Evolutionary conservation across 2,329 filamentous ascomycete genomes (phyloP).

Genomic region (Periconia sp.): DNA sequence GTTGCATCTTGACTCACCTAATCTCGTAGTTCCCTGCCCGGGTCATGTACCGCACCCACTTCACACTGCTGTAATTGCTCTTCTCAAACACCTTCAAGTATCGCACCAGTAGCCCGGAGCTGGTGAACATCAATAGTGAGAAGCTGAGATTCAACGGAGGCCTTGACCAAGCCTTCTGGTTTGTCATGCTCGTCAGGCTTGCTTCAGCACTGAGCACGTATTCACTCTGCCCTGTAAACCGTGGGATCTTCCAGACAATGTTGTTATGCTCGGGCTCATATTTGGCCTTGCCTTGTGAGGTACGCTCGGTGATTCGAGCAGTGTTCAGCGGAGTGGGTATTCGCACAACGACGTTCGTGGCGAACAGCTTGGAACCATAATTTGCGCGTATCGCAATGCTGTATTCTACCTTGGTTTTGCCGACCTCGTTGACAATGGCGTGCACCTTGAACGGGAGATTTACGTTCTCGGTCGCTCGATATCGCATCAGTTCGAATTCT

Average conservation of each 20-base stretch:
- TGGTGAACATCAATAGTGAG: constrained; percentile 97
- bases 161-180: constrained; percentile 94
- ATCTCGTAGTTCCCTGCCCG: constrained; percentile 98
- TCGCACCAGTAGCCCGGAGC: constrained; percentile 85
- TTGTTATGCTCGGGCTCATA: constrained; percentile 98
- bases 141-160: constrained; percentile 93
- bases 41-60: constrained; percentile 99
- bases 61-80: constrained; percentile 97
- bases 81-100: constrained; percentile 99
- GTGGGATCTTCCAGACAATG: constrained; percentile 97
- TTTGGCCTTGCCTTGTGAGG: constrained; percentile 95
- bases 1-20: constrained; percentile 63
- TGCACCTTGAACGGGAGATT: constrained; percentile 99
- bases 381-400: constrained; percentile 97
- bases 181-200: constrained; percentile 93
- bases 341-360: constrained; percentile 91
- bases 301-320: constrained; percentile 88
- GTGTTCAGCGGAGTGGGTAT: constrained; percentile 98
- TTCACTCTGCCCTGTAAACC: constrained; percentile 98
- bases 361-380: constrained; percentile 94
- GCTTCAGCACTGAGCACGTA: constrained; percentile 95
- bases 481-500: constrained; percentile 98
- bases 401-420: constrained; percentile 97
- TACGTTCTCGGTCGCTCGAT: constrained; percentile 97
- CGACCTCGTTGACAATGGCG: constrained; percentile 96